phyloP scores from a whole-genome alignment of 129 eudicot genomes.

The Lactuca sativa region DNA sequence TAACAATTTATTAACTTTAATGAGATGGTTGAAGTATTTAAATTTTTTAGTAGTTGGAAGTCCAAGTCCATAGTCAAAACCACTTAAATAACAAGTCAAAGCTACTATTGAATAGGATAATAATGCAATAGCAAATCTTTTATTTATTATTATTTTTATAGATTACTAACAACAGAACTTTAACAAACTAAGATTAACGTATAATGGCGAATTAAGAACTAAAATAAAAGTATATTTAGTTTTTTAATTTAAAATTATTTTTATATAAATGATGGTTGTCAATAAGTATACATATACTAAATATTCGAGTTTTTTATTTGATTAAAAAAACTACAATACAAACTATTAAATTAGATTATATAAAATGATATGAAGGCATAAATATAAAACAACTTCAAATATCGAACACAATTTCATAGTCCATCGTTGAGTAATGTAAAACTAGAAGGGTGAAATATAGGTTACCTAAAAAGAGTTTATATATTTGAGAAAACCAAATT shows the following conservation, averaged over 20 bases:
- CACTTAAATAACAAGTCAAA: constrained; percentile 12
- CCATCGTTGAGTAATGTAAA: constrained; percentile 18
- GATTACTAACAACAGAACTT: background rate
- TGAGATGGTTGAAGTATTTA: constrained; percentile 18
- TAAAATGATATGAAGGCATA: background rate
- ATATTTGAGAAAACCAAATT: background rate
- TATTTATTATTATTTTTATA: background rate
- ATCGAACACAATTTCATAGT: constrained; percentile 1
- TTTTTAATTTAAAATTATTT: too few relatives aligned
- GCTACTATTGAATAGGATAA: background rate
- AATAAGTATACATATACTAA: background rate
- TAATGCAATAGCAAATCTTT: background rate
- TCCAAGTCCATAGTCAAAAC: background rate
- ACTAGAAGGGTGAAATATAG: constrained; percentile 30
- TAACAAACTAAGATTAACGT: background rate
- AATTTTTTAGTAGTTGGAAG: background rate
- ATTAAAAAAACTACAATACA: background rate
- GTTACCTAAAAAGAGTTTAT: constrained; percentile 25
- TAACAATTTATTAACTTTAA: background rate
- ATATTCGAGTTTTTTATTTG: too few relatives aligned
- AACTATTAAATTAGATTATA: background rate
- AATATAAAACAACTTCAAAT: background rate
- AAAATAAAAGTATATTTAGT: background rate
- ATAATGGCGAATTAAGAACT: background rate
- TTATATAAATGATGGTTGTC: background rate